Evolutionary conservation across 1,284 basidiomycete genomes (phyloP), one percentile per base, ranked within the genome.

Genomic region (Coriolopsis trogii): DNA sequence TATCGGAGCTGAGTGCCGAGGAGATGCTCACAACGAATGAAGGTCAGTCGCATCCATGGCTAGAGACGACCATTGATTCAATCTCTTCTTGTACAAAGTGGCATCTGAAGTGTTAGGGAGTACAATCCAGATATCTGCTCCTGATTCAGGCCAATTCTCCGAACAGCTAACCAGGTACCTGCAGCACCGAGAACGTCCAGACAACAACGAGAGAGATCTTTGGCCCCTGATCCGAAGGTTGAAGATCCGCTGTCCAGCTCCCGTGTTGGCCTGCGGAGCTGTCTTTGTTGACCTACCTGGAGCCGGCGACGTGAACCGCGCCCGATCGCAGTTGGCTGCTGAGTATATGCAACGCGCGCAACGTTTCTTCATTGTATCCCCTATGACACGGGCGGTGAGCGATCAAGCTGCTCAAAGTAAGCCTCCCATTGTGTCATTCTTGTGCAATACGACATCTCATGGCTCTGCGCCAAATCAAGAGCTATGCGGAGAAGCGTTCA

Each of bases 161-260:
- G 25, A 3, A 2, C 23, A 30, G n/a, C 20, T 44, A 9, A 24
- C 4, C 21, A 29, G 53, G 60, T 15, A 78, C 71, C 0, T 77
- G 55, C 56, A 4, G 82, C 82, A 49, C 65, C 70, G 30, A 0
- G 64, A 71, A 50, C 74, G 79, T 55, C 79, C 82, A 34, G 69
- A 66, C 12, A 77, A 76, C 60, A 6, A 31, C 10, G 10, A 31
- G 16, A 69, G 75, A n/a, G 78, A 78, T n/a, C 66, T 77, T 6
- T 82, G 81, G 81, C 80, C 80, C 10, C 70, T 83, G 30, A 80
- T 83, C 49, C 72, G 74, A 20, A 72, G 76, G 61, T 78, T 82
- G 31, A 76, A 73, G 52, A 75, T 82, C 23, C 70, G 73, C 6
- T 80, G 75, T 8, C 21, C 16, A 6, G 24, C 41, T 8, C 29